Base-by-base conservation (phyloP, 2,329 filamentous ascomycete genomes). In the Septoria petroselini region DNA sequence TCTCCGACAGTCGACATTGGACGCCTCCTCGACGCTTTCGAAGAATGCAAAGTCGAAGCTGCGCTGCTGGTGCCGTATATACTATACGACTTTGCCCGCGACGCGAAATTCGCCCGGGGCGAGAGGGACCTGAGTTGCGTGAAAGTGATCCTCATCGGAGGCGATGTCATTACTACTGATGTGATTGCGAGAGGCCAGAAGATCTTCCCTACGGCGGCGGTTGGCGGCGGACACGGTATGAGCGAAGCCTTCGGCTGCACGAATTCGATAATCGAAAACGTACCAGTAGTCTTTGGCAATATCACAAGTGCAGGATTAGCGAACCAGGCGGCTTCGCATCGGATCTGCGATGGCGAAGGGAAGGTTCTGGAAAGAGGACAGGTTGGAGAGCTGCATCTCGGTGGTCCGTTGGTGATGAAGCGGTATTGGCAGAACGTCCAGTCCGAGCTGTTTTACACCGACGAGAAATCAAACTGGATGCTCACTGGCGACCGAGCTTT, bases 401-500 rank as follows among this genome's bases (percentile, higher is more conserved):
- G 39, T 12, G 44, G 40, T 6, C 21, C 25, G 21, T 14, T n/a
- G 8, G 25, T 41, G 11, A 29, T 43, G 7, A 25, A n/a, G 12
- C 12, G 33, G 9, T 49, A 53, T 25, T 37, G 40, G 18, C 35
- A 34, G 34, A 39, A 23, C n/a, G 45, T 25, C 4, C 45, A 44
- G 33, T 39, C 45, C 2, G 45, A 53, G 30, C 19, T 17, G 8
- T 49, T 44, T 23, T 48, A 44, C 29, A 25, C 34, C 2, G 52
- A 45, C 17, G 31, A 50, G 11, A 51, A 41, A 5, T 40, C 42
- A 17, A 17, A 29, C 12, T 59, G 56, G 56, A 46, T 57, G 15
- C 41, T 48, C 3, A 59, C 56, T 21, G 56, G 56, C 11, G 52
- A 59, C 44, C 25, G 44, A 6, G 56, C 48, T 5, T 14, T 57